Evolutionary conservation across 2,329 filamentous ascomycete species (phyloP), one percentile per base, ranked within the genome.

Genomic region (Aspergillus sp.): DNA sequence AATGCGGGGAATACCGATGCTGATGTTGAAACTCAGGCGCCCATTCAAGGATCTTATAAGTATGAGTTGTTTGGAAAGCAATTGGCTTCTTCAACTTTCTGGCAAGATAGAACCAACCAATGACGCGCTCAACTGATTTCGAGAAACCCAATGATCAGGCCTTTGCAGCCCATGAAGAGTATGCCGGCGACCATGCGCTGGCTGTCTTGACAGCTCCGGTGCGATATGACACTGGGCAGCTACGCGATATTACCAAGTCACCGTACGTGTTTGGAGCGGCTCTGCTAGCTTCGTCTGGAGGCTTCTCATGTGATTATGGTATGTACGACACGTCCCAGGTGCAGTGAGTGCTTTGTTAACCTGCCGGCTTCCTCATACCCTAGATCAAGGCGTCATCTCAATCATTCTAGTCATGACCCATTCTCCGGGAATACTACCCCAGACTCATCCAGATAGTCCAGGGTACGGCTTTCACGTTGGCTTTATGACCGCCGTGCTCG

Each of bases 331-430:
- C 32, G 11, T 36, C 10, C 32, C 10, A n/a, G 32, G 10, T 36
- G 32, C 11, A 11, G 11, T 12, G 32, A 10, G 32, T 36, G 12
- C 5, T 36, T 5, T 36, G 32, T 36, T 36, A 36, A 36, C 32
- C 32, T 14, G 32, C 11, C 12, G 32, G 11, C 32, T 14, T 36
- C 14, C 32, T 36, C 32, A 12, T 12, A 11, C 11, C 32, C 32
- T 36, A 63, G 63, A 67, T 6, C 68, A 73, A 56, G 70, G 71
- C 10, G 73, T 75, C 16, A 70, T 74, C 18, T 74, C 71, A 2
- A 57, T 81, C 12, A 80, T 77, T 20, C 69, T 81, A 2, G 77
- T 80, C 39, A 82, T 81, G 79, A 71, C 76, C 24, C 78, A 80
- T 52, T 82, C n/a, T 82, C 61, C 70, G 78, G 5, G 66, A 71